These are phyloP conservation scores for Wickerhamiella sorbophila DNA, from an alignment of 805 yeast species.

Conservation along the genomic window DNA sequence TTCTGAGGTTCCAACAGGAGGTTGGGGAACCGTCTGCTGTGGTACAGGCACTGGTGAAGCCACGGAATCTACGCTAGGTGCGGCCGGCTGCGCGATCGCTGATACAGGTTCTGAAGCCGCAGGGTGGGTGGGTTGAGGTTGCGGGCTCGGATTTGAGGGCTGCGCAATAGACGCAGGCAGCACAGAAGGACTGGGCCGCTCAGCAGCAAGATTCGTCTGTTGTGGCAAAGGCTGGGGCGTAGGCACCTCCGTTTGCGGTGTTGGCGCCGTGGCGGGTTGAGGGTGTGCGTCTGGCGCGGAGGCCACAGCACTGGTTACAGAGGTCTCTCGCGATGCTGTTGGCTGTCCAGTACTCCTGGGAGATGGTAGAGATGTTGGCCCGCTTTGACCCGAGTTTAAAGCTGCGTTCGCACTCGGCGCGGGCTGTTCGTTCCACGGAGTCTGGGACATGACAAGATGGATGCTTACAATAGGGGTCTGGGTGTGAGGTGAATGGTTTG, in stretches of 20 bases:
- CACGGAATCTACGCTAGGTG: no score
- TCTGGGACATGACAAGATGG: slow-evolving; percentile 8
- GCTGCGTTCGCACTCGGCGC: slow-evolving; percentile 9
- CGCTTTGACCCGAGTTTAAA: slow-evolving; percentile 13
- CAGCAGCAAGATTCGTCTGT: slow-evolving; percentile 8
- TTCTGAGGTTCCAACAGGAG: no score
- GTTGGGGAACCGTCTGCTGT: no score
- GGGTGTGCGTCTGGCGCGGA: slow-evolving; percentile 8
- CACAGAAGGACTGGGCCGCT: slow-evolving; percentile 5
- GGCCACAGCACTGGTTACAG: slow-evolving; percentile 14
- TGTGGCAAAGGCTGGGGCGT: slow-evolving; percentile 6
- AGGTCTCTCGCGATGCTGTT: background rate
- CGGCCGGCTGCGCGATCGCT: slow-evolving; percentile 2
- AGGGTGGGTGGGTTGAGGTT: slow-evolving; percentile 4
- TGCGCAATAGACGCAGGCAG: slow-evolving; percentile 5
- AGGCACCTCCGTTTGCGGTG: slow-evolving; percentile 2
- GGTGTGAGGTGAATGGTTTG: no score
- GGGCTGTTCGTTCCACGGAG: slow-evolving; percentile 9
- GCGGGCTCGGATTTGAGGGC: slow-evolving; percentile 3
- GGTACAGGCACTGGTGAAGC: no score
- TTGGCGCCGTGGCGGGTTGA: slow-evolving; percentile 2
- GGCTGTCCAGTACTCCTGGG: slow-evolving; percentile 19
- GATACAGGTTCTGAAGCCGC: slow-evolving; percentile 8
- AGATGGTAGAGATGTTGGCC: slow-evolving; percentile 26
- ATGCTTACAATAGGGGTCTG: background rate